These are phyloP conservation scores for Hypoxylon sp. DNA, from an alignment of 2,329 filamentous ascomycete species.

Conservation along the genomic window DNA sequence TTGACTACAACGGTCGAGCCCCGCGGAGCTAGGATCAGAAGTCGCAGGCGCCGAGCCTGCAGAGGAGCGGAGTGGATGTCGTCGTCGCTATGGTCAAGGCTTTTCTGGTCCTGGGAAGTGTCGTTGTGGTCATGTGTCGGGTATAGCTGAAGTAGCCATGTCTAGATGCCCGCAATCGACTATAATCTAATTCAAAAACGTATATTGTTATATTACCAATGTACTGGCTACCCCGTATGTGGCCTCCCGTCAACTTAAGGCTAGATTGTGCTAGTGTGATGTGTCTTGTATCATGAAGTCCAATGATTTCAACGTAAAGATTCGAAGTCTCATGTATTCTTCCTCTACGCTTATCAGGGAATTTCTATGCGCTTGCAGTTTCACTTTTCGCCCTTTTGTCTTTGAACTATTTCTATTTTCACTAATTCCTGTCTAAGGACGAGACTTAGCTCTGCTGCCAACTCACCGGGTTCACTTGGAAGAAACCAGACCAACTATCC, in stretches of 20 bases:
- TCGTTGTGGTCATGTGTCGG: slow-evolving; percentile 21
- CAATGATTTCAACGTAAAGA: too few species aligned
- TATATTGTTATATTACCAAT: neutral
- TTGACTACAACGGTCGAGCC: slow-evolving; percentile 54
- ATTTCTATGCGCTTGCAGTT: too few species aligned
- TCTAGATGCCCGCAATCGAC: neutral
- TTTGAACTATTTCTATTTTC: too few species aligned
- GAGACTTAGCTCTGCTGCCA: neutral
- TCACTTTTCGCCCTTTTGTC: too few species aligned
- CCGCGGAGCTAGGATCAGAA: slow-evolving; percentile 43
- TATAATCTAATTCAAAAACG: neutral
- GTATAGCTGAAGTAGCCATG: neutral
- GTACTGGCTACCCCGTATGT: neutral
- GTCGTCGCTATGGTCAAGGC: slow-evolving; percentile 17
- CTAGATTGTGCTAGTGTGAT: too few species aligned
- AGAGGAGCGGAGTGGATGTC: slow-evolving; percentile 6
- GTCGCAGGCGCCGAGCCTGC: slow-evolving; percentile 34
- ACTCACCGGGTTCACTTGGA: neutral
- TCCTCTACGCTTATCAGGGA: too few species aligned
- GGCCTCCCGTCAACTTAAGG: too few species aligned
- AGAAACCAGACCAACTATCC: neutral
- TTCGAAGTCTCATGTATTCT: too few species aligned
- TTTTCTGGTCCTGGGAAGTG: slow-evolving; percentile 28
- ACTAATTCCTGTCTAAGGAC: too few species aligned
- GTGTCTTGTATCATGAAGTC: too few species aligned